A percentile compares a stretch with the other conserved stretches of the same genome.
Evolutionary conservation across 768 basidiomycete species (phyloP).

Genomic region (Tephrocybe sp.): DNA sequence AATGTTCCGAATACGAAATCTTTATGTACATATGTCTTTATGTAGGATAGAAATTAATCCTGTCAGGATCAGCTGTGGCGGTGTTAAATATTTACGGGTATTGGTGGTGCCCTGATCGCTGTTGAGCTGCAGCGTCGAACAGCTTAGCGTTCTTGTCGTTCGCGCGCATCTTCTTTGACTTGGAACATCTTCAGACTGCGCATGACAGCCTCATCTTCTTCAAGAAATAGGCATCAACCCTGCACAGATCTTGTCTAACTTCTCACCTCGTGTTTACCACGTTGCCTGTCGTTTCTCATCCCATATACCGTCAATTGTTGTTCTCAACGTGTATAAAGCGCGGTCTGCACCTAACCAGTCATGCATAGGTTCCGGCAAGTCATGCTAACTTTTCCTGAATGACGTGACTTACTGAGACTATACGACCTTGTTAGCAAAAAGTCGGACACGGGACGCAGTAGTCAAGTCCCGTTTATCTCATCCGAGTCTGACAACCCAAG

Average conservation of each 20-base stretch:
- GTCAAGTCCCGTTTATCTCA: constrained; percentile 31
- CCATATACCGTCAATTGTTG: constrained; percentile 24
- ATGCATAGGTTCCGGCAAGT: constrained; percentile 87
- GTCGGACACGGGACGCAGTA: constrained; percentile 61
- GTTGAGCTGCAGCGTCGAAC: not conserved
- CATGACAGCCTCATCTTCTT: constrained; percentile 11
- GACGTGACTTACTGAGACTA: constrained; percentile 20
- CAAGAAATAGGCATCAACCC: constrained; percentile 17
- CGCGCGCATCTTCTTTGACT: not conserved
- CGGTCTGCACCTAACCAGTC: constrained; percentile 35
- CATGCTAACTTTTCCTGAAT: constrained; percentile 21
- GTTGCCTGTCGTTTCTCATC: constrained; percentile 53
- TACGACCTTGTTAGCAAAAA: constrained; percentile 56
- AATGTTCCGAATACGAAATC: no score
- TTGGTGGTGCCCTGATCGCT: constrained; percentile 7
- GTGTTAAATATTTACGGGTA: constrained; percentile 13
- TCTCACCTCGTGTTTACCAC: constrained; percentile 73
- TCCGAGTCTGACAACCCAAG: constrained; percentile 31
- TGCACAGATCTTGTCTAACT: constrained; percentile 26
- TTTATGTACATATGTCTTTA: no score
- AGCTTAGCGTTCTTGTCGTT: constrained; percentile 2
- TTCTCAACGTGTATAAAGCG: constrained; percentile 69
- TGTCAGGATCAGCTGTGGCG: constrained; percentile 5
- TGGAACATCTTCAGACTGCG: constrained; percentile 5
- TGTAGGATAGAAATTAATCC: not conserved